Evolutionary conservation across 345 rosid species (phyloP).

Genomic region (Toxicodendron radicans): DNA sequence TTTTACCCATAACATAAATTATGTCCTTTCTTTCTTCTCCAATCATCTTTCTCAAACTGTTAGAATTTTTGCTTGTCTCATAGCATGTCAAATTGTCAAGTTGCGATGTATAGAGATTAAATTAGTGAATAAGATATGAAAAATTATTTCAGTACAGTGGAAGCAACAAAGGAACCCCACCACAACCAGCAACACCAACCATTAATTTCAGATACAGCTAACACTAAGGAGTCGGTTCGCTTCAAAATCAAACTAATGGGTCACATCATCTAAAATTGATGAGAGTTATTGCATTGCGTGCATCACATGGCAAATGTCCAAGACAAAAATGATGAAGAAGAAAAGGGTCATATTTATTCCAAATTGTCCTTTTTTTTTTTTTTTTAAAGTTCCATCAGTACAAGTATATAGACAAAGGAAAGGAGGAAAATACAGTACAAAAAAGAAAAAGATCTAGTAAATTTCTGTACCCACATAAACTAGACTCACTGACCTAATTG

Average conservation of each 20-base stretch:
- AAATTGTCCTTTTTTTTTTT: slow-evolving; percentile 26
- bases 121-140: neutral
- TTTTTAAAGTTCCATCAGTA: slow-evolving; percentile 49
- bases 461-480: slow-evolving; percentile 52
- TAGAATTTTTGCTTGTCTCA: neutral
- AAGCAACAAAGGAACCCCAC: slow-evolving; percentile 22
- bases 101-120: neutral
- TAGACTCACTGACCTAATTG: slow-evolving; percentile 51
- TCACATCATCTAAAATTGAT: slow-evolving; percentile 14
- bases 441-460: slow-evolving; percentile 34
- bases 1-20: too few relatives aligned
- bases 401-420: slow-evolving; percentile 64
- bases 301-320: slow-evolving; percentile 17
- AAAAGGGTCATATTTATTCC: slow-evolving; percentile 55
- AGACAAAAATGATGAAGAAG: slow-evolving; percentile 24
- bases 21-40: neutral
- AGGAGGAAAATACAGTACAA: slow-evolving; percentile 46
- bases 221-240: slow-evolving; percentile 12
- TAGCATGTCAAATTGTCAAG: neutral
- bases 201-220: slow-evolving; percentile 10
- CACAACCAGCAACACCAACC: slow-evolving; percentile 19
- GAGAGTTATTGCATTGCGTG: slow-evolving; percentile 10
- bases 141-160: slow-evolving; percentile 19
- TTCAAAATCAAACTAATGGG: slow-evolving; percentile 5
- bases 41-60: neutral